phyloP scores from a whole-genome alignment of 345 rosid genomes.

The Excoecaria agallocha region DNA sequence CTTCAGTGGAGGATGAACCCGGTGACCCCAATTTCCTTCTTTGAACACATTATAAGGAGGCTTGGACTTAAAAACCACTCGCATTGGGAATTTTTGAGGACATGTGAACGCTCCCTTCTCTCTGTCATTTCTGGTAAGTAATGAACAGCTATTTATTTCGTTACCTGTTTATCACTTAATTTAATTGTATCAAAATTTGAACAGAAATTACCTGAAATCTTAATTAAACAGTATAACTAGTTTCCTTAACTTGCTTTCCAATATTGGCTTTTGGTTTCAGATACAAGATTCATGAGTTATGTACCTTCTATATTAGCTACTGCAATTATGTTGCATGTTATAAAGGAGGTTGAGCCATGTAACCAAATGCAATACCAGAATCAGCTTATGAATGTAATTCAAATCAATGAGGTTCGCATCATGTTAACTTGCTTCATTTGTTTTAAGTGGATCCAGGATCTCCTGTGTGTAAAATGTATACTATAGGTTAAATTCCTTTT shows the following conservation, averaged over 20 bases:
- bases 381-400: constrained; percentile 57
- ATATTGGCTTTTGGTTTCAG: constrained; percentile 46
- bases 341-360: constrained; percentile 54
- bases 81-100: constrained; percentile 57
- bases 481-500: constrained; percentile 3
- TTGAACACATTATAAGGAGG: constrained; percentile 67
- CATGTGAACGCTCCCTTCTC: constrained; percentile 74
- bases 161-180: constrained; percentile 2
- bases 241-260: constrained; percentile 15
- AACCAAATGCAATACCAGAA: constrained; percentile 49
- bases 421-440: constrained; percentile 10
- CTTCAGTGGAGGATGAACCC: constrained; percentile 93
- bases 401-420: constrained; percentile 56
- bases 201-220: not conserved
- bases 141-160: constrained; percentile 8
- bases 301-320: constrained; percentile 72
- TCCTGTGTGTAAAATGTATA: not conserved
- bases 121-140: constrained; percentile 65
- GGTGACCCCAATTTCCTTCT: constrained; percentile 76
- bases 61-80: constrained; percentile 50
- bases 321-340: constrained; percentile 64
- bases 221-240: not conserved
- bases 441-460: not conserved
- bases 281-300: constrained; percentile 56
- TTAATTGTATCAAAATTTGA: not conserved